These are phyloP conservation scores for Coccomyxa sp. DNA, from an alignment of 139 green algal genomes.

Conservation along the genomic window DNA sequence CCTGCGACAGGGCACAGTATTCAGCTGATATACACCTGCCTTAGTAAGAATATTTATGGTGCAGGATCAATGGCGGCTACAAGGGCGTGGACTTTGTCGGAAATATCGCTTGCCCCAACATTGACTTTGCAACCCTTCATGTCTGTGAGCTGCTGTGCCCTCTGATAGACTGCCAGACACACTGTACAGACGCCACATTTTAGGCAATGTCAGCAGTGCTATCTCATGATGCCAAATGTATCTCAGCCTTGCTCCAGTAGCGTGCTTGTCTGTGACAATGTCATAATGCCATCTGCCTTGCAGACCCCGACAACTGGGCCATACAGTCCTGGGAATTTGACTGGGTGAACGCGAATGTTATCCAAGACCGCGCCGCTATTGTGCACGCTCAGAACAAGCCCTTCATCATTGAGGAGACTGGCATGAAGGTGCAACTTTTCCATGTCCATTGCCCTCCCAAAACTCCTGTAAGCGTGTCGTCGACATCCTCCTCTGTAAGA, in stretches of 20 bases:
- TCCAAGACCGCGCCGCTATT: slow-evolving; percentile 23
- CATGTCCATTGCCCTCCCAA: too few species aligned
- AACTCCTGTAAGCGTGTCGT: too few species aligned
- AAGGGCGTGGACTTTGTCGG: slow-evolving; percentile 30
- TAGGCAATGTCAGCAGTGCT: neutral
- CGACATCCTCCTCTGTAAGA: too few species aligned
- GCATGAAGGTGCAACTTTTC: slow-evolving; percentile 10
- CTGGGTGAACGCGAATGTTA: slow-evolving; percentile 7
- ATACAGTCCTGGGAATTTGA: neutral
- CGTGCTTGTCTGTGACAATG: neutral
- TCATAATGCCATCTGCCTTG: neutral
- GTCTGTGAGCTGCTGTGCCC: slow-evolving; percentile 11
- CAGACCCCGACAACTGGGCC: slow-evolving; percentile 15
- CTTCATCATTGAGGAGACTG: slow-evolving; percentile 44
- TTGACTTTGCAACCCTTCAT: slow-evolving; percentile 39
- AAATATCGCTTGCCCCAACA: slow-evolving; percentile 22
- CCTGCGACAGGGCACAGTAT: too few species aligned
- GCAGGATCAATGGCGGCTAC: slow-evolving; percentile 17
- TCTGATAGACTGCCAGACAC: neutral
- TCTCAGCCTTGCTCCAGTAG: neutral
- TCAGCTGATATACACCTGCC: too few species aligned
- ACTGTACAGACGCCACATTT: neutral
- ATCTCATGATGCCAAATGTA: neutral
- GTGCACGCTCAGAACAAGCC: slow-evolving; percentile 30
- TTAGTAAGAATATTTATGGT: too few species aligned